Base-by-base conservation (phyloP, 75 land plant genomes). In the Pinus tabuliformis region DNA sequence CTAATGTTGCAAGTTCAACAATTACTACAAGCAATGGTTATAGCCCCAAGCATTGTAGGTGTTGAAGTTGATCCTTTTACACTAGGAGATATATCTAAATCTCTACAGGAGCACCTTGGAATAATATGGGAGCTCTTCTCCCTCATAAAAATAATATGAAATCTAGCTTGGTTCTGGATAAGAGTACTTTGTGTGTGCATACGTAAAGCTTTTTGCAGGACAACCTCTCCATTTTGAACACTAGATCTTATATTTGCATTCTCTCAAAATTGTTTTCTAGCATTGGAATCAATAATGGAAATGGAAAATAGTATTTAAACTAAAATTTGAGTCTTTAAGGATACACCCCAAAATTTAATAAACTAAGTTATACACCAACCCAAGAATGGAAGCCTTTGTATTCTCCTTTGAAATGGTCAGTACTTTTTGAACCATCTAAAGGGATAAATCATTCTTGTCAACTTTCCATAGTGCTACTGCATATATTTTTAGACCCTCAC, bases 401-500 rank as follows among this genome's bases (percentile, higher is more conserved):
- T 70, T 61, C 6, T 70, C 70, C 14, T 88, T 73, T 85, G 86
- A 81, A 57, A 81, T 33, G 1, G 82, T 39, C 26, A 88, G 83
- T 17, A 90, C 72, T 15, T 77, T 78, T 72, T 79, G 79, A 30
- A 80, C 78, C 14, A 83, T 49, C 11, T 83, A 73, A 3, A 89
- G 84, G 72, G 94, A 83, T 20, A 63, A 30, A 22, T 86, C 87
- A 39, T 82, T 79, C 37, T 86, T 59, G 2, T 90, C 94, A 37
- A 83, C 77, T 80, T 91, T 59, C 92, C 88, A 94, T 39, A 89
- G 59, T 39, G 86, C 84, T 58, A 91, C 77, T 57, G 92, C 96
- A 86, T 94, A 91, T 64, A 92, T 78, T 73, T 88, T 94, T 70
- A 86, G 73, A 61, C 84, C 87, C 59, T 85, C 80, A 9, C 62